phyloP scores from a whole-genome alignment of 441 rosid genomes.

The Populus trichocarpa region DNA sequence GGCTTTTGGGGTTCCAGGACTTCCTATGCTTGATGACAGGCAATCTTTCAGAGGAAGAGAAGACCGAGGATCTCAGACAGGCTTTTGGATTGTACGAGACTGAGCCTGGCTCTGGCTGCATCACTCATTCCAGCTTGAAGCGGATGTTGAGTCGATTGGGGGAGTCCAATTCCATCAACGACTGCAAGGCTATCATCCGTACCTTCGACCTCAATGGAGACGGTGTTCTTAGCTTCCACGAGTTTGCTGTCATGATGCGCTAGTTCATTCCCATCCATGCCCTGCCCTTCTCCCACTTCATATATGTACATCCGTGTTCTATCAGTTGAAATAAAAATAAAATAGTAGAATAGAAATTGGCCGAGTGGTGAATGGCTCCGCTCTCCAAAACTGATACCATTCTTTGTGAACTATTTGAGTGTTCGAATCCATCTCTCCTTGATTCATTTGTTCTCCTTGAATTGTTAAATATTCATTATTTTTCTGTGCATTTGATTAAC shows the following conservation, averaged over 20 bases:
- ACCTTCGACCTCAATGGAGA: conserved; percentile 52
- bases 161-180: conserved; percentile 39
- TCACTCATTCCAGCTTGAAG: conserved; percentile 49
- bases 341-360: too few relatives aligned
- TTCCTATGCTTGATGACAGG: conserved; percentile 50
- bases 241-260: conserved; percentile 56
- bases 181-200: conserved; percentile 53
- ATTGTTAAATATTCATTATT: not conserved
- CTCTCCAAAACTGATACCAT: too few relatives aligned
- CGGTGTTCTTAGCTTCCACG: conserved; percentile 59
- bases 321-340: too few relatives aligned
- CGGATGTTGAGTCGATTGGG: conserved; percentile 54
- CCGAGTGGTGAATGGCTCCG: too few relatives aligned
- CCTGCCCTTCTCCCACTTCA: not conserved
- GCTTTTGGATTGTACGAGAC: conserved; percentile 54
- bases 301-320: too few relatives aligned
- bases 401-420: too few relatives aligned
- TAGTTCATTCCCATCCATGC: conserved; percentile 7
- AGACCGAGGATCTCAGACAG: conserved; percentile 33
- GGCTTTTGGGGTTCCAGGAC: conserved; percentile 47
- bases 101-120: conserved; percentile 45
- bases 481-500: not conserved
- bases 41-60: conserved; percentile 34
- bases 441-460: not conserved
- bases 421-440: too few relatives aligned